Evolutionary conservation across 2,329 filamentous ascomycete species (phyloP), one percentile per base, ranked within the genome.

Genomic region (Fusarium clavum): DNA sequence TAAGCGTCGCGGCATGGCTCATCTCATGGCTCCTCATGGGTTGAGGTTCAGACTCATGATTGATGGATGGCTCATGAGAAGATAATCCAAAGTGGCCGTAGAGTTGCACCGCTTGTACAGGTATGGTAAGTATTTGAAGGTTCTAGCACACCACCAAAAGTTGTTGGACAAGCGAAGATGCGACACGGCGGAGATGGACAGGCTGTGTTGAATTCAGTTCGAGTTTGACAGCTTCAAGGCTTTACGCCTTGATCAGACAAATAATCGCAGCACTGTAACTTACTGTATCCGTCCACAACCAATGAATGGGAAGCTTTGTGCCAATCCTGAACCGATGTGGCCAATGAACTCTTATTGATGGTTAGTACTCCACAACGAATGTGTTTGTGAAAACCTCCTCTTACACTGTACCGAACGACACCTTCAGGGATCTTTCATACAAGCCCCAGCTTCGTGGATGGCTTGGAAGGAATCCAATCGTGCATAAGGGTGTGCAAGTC

Each of bases 21-120:
- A 45, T 58, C 65, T 56, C 54, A 70, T 67, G 57, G 53, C 67
- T 70, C 62, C 61, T 57, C 54, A 70, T 70, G 67, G 55, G 44
- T 69, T 70, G 44, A 32, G 44, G 44, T 69, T 70, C 49, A 22
- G 41, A 46, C 56, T 69, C 54, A 69, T 61, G 64, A 55, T 66
- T 64, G 60, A 64, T 20, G 40, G 44, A 41, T 32, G 44, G 48
- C 52, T 68, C 56, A 70, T 70, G 67, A 69, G 60, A 48, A 27
- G 61, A 61, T 43, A 60, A 61, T 49, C 58, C 47, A 32, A 65
- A 44, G 34, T 38, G 34, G 34, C 34, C 34, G 49, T 44, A 67
- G 44, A 69, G 61, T 70, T 56, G 62, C 67, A 70, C 67, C 52
- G 51, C 65, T 70, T 51, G 52, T 61, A 32, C 53, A 48, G 57